Percentiles rank a stretch among this genome's conserved stretches.
Conservation (phyloP, 331 rosid genomes). For the Rhamnella rubrinervis region DNA sequence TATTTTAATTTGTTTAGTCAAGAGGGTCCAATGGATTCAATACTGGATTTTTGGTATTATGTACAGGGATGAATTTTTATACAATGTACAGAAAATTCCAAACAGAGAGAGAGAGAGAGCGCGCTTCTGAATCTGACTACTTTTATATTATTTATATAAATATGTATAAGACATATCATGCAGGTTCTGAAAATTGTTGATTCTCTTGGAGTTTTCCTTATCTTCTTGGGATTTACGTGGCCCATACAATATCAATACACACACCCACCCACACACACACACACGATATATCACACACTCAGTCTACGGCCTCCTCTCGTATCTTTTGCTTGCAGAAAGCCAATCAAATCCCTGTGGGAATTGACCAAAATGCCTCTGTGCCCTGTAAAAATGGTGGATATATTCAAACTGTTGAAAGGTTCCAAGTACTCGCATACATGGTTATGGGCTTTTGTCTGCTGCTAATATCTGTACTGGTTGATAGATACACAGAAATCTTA, state of each 20-base stretch:
- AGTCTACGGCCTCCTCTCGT: too few species aligned
- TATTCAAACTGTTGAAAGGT: background rate
- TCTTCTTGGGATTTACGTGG: conserved; percentile 30
- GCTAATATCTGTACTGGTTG: too few species aligned
- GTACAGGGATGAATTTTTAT: conserved; percentile 19
- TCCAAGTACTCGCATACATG: too few species aligned
- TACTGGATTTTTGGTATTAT: too few species aligned
- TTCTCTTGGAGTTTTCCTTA: background rate
- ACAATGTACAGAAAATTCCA: conserved; percentile 48
- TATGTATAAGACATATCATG: too few species aligned
- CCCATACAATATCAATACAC: background rate
- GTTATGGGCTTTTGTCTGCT: too few species aligned
- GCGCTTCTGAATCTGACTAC: conserved; percentile 9
- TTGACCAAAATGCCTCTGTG: conserved; percentile 10
- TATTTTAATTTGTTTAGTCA: background rate
- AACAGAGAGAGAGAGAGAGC: conserved; percentile 15
- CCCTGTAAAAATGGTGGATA: background rate
- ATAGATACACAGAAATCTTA: too few species aligned
- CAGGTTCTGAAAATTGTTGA: background rate
- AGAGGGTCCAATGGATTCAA: conserved; percentile 10
- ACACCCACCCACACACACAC: too few species aligned
- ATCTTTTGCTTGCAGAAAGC: conserved; percentile 13
- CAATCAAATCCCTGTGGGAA: background rate
- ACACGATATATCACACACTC: too few species aligned
- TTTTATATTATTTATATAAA: too few species aligned